Evolutionary conservation across 2,329 filamentous ascomycete genomes (phyloP), one percentile per base, ranked within the genome.

Genomic region (Clarireedia paspali): DNA sequence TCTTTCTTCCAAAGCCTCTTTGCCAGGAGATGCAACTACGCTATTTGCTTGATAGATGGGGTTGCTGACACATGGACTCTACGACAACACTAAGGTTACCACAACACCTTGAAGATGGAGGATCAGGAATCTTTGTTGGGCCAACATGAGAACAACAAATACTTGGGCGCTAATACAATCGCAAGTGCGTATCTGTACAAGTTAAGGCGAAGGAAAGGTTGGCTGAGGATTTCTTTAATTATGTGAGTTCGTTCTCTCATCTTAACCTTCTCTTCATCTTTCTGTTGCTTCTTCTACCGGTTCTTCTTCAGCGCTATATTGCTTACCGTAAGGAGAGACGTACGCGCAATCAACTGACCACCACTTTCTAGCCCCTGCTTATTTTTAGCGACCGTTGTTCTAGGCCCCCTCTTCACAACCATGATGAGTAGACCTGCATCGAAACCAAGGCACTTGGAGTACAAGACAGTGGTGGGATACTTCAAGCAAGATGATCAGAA

Each of bases 401-500:
- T 63, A 15, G 54, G 59, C 2, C 55, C 67, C 14, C 44, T 64
- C 2, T 26, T 15, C 12, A 46, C 17, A 4, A 47, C 65, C 36
- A 64, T 63, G 26, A 67, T 67, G 63, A 62, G 57, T 26, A 58
- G 63, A 49, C 20, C 60, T 30, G 6, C 57, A 53, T 3, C 50
- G 55, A n/a, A 42, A 56, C 36, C 12, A 34, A 50, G 39, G 27
- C 55, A 64, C 52, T 49, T 63, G 75, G 44, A 70, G 74, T 86
- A 84, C 67, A 79, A 76, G 0, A 80, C 83, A 0, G 76, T 87
- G 3, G 72, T 74, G 0, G 84, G 82, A 0, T 82, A 83, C 67
- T 88, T 88, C 63, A 71, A 81, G 24, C 85, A 88, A 65, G 84
- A 87, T 64, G 77, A 85, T 30, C 67, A 74, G 0, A 65, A 72